These are phyloP conservation scores for Papiliotrema fonsecae DNA, from an alignment of 1,284 basidiomycete genomes.

Conservation along the genomic window DNA sequence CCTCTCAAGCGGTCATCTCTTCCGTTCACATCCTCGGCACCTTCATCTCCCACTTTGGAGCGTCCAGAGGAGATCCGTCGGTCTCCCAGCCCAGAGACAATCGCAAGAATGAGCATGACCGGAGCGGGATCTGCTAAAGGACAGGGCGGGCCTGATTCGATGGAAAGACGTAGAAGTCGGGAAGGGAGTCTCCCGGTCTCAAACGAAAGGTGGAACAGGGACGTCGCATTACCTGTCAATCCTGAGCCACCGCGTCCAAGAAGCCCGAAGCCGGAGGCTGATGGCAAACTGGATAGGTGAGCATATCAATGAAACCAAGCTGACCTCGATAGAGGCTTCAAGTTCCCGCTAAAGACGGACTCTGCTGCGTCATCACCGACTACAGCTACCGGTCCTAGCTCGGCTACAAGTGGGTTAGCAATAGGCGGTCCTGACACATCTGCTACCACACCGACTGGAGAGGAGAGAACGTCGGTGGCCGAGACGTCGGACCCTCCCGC, in stretches of 20 bases:
- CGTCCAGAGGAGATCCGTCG: conserved; percentile 27
- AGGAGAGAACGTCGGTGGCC: too few species aligned
- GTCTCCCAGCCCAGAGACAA: conserved; percentile 43
- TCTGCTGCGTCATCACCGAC: conserved; percentile 6
- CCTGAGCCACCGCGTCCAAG: conserved; percentile 20
- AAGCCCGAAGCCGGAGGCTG: conserved; percentile 45
- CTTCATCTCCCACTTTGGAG: conserved; percentile 22
- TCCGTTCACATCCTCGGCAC: conserved; percentile 25
- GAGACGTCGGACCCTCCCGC: too few species aligned
- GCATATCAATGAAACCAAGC: background rate
- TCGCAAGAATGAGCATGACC: conserved; percentile 44
- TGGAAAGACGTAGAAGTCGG: conserved; percentile 2
- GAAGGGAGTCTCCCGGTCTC: conserved; percentile 1
- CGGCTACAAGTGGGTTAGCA: background rate
- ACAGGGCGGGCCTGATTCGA: background rate
- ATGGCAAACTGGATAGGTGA: conserved; percentile 44
- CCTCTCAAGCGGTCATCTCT: conserved; percentile 35
- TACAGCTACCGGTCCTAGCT: background rate
- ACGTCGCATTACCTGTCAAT: conserved; percentile 2
- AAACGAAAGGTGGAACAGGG: conserved; percentile 10
- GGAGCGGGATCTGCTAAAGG: conserved; percentile 11
- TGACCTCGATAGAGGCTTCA: conserved; percentile 31
- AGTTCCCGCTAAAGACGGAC: conserved; percentile 32
- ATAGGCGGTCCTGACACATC: background rate
- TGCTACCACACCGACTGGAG: too few species aligned